phyloP scores from a whole-genome alignment of 139 green algal genomes.

The Pleodorina starrii region DNA sequence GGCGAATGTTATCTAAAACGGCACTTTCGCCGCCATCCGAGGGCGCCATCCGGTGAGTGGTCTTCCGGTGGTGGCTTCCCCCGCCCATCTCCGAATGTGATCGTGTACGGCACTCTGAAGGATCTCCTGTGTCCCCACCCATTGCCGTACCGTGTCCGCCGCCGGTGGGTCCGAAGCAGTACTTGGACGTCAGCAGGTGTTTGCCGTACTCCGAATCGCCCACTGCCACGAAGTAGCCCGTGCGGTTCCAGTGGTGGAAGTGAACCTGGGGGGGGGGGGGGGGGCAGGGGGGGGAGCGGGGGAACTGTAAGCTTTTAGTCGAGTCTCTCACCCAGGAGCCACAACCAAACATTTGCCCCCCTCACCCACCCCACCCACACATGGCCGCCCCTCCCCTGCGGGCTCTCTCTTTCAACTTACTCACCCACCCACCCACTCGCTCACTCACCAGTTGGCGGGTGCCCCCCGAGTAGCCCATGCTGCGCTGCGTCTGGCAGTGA shows the following conservation, averaged over 20 bases:
- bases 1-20: too few species aligned
- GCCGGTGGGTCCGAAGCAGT: slow-evolving; percentile 53
- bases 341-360: too few species aligned
- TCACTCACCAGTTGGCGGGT: slow-evolving; percentile 31
- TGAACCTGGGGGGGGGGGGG: slow-evolving; percentile 50
- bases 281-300: background rate
- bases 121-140: slow-evolving; percentile 40
- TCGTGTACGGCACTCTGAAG: too few species aligned
- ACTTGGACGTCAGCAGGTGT: slow-evolving; percentile 44
- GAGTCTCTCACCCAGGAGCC: too few species aligned
- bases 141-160: slow-evolving; percentile 46
- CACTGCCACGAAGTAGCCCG: slow-evolving; percentile 5
- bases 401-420: too few species aligned
- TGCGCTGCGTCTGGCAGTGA: background rate
- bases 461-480: slow-evolving; percentile 10
- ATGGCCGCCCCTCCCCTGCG: too few species aligned
- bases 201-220: slow-evolving; percentile 32
- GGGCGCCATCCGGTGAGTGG: too few species aligned
- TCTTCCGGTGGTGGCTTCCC: too few species aligned
- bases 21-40: too few species aligned
- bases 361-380: too few species aligned
- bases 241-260: slow-evolving; percentile 59
- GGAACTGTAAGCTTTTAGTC: too few species aligned
- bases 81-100: too few species aligned
- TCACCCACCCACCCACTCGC: background rate